Evolutionary conservation across 2,329 filamentous ascomycete genomes (phyloP).

Genomic region (Onygenales sp.): DNA sequence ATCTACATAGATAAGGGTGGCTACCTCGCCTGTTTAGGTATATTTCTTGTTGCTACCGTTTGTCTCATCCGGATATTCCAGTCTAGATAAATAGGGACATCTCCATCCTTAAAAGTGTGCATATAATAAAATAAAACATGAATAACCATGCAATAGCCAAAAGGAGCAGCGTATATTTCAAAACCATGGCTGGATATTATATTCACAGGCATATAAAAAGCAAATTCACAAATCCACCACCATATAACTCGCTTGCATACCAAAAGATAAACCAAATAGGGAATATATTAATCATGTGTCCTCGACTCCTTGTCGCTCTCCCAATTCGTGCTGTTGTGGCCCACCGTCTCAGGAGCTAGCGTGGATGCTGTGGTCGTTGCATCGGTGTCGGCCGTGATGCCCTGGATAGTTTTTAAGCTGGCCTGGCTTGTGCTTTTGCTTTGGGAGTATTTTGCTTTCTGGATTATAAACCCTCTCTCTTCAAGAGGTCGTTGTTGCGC

Average conservation of each 20-base stretch:
- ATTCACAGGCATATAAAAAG: no score
- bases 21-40: no score
- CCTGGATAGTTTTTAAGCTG: not conserved
- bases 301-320: not conserved
- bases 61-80: no score
- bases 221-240: not conserved
- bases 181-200: no score
- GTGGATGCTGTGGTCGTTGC: not conserved
- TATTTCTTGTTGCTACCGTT: no score
- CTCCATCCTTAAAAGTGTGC: no score
- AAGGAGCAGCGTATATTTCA: no score
- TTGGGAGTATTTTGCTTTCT: constrained; percentile 20
- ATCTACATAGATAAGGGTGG: no score
- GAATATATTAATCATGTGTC: not conserved
- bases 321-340: not conserved
- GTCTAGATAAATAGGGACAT: no score
- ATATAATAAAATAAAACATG: no score
- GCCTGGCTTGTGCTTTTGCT: not conserved
- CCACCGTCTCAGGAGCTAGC: not conserved
- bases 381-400: not conserved
- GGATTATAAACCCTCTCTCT: constrained; percentile 32
- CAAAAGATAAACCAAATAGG: not conserved
- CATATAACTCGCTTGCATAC: not conserved
- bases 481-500: constrained; percentile 29
- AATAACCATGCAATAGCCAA: no score